A percentile compares a stretch with the other conserved stretches of the same genome.
These are phyloP conservation scores for Ophiostoma novo-ulmi DNA, from an alignment of 2,329 filamentous ascomycete species.

Conservation along the genomic window DNA sequence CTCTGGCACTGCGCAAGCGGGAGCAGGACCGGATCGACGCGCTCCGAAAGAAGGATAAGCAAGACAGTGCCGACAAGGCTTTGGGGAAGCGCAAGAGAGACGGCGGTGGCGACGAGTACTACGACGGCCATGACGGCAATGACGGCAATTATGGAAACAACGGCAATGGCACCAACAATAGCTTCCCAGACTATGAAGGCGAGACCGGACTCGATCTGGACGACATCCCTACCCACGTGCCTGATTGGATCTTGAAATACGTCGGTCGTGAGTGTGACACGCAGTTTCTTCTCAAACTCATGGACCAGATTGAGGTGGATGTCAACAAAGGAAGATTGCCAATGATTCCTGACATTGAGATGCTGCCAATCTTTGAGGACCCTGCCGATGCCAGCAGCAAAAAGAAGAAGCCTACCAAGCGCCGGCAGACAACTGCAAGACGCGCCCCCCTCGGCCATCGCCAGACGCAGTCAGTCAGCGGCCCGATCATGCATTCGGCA, in stretches of 20 bases:
- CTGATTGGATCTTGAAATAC: slow-evolving; percentile 45
- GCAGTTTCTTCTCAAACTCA: slow-evolving; percentile 44
- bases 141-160: slow-evolving; percentile 32
- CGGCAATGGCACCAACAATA: slow-evolving; percentile 33
- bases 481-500: background rate
- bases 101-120: slow-evolving; percentile 11
- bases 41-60: slow-evolving; percentile 29
- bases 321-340: slow-evolving; percentile 40
- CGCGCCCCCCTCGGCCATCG: slow-evolving; percentile 28
- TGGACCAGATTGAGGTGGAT: slow-evolving; percentile 42
- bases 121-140: slow-evolving; percentile 25
- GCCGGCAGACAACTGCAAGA: background rate
- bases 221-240: slow-evolving; percentile 37
- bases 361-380: slow-evolving; percentile 48
- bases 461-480: slow-evolving; percentile 28
- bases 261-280: slow-evolving; percentile 47
- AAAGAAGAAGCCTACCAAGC: slow-evolving; percentile 24
- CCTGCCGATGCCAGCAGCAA: slow-evolving; percentile 26
- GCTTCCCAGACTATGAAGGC: slow-evolving; percentile 23
- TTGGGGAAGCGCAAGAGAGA: background rate
- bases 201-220: background rate
- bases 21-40: slow-evolving; percentile 54
- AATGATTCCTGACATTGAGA: slow-evolving; percentile 55
- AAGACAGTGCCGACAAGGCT: background rate
- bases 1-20: slow-evolving; percentile 58